A percentile compares a stretch with the other conserved stretches of the same genome.
Evolutionary conservation across 257 asterid genomes (phyloP).

Genomic region (Coffea eugenioides): DNA sequence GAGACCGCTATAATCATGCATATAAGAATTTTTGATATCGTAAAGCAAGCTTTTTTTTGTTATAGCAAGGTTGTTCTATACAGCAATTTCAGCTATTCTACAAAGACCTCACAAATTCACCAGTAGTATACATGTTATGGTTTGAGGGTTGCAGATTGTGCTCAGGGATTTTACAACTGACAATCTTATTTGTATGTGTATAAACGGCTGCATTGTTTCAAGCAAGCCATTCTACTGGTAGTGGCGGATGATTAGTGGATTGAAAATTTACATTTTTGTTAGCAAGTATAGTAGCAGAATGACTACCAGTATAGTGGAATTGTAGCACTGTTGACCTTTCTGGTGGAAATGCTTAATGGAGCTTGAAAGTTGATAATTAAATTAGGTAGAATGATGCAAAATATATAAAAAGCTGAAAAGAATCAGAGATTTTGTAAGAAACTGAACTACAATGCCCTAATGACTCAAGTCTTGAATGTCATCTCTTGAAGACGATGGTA

Average conservation of each 20-base stretch:
- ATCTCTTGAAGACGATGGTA: not conserved
- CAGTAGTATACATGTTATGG: not conserved
- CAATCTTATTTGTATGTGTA: not conserved
- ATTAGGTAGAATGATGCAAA: not conserved
- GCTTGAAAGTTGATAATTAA: not conserved
- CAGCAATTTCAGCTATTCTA: no score
- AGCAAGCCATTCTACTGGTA: not conserved
- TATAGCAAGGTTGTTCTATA: no score
- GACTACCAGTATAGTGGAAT: not conserved
- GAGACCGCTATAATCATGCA: no score
- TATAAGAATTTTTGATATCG: no score
- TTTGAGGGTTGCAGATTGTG: not conserved
- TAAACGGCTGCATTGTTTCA: not conserved
- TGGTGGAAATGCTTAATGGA: not conserved
- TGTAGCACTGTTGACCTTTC: not conserved
- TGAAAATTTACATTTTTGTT: not conserved
- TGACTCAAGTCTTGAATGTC: not conserved
- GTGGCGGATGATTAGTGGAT: not conserved
- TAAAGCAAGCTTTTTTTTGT: no score
- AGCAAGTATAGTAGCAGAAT: not conserved
- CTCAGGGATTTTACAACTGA: not conserved
- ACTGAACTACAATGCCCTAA: not conserved
- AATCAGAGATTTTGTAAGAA: not conserved
- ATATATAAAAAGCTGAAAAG: not conserved
- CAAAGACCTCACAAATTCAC: not conserved